phyloP scores from a whole-genome alignment of 164 flowering plant species.

The Dillenia turbinata region DNA sequence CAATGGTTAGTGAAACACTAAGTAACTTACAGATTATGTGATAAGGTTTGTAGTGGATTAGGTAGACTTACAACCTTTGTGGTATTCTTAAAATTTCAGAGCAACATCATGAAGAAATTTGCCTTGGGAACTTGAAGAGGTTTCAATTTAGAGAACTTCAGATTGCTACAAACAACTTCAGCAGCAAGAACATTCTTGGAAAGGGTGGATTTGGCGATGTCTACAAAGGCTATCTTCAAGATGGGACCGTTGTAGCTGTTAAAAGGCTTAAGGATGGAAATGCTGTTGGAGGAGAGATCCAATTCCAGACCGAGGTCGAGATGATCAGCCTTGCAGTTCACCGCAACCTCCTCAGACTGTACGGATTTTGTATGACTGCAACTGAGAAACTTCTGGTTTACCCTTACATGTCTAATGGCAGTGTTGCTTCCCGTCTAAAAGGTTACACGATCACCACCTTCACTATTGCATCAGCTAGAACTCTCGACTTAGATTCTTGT shows the following conservation, averaged over 20 bases:
- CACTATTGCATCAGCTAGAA: too few relatives aligned
- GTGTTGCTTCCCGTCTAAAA: constrained; percentile 73
- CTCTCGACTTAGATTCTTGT: not conserved
- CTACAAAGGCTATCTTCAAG: constrained; percentile 63
- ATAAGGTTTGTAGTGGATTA: not conserved
- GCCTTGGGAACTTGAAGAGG: constrained; percentile 56
- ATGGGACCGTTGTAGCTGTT: constrained; percentile 62
- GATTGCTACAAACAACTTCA: constrained; percentile 59
- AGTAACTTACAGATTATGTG: not conserved
- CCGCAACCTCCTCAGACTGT: constrained; percentile 55
- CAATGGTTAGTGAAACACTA: constrained; percentile 28
- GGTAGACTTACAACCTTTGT: not conserved
- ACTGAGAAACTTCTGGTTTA: constrained; percentile 60
- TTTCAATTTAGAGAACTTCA: constrained; percentile 61
- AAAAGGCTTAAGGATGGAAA: constrained; percentile 64
- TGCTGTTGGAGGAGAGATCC: constrained; percentile 55
- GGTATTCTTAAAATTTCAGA: constrained; percentile 26
- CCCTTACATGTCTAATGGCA: constrained; percentile 76
- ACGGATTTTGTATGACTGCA: constrained; percentile 56
- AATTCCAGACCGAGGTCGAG: constrained; percentile 72
- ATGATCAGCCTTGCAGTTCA: constrained; percentile 78
- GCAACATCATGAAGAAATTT: constrained; percentile 45
- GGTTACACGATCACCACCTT: constrained; percentile 24
- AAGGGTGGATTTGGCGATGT: constrained; percentile 73
- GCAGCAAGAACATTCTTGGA: constrained; percentile 60